Conservation (phyloP, 208 protist genomes). For the Acanthamoeba castellanii region DNA sequence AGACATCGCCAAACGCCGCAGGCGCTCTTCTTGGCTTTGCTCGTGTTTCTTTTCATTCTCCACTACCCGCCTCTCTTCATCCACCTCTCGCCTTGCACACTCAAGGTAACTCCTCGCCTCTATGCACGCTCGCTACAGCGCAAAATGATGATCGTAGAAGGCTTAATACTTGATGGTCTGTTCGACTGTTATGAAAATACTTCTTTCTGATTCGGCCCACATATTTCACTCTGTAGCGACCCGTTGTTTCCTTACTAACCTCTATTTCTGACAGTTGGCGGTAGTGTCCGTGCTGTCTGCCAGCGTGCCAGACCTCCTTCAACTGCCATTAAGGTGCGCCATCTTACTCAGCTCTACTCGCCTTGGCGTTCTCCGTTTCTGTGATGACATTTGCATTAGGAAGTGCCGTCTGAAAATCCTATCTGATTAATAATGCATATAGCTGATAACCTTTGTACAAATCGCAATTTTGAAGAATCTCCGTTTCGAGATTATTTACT, state of each 20-base stretch:
- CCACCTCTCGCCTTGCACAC: too few relatives aligned
- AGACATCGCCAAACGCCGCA: not conserved
- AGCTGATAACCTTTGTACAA: not conserved
- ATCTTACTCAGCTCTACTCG: not conserved
- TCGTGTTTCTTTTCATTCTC: too few relatives aligned
- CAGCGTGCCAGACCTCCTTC: too few relatives aligned
- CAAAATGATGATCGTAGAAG: conserved; percentile 14
- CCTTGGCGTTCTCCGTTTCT: not conserved
- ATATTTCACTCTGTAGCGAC: not conserved
- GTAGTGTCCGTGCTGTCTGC: too few relatives aligned
- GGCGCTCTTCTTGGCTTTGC: not conserved
- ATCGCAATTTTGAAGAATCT: not conserved
- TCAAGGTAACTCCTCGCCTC: not conserved
- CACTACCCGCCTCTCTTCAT: too few relatives aligned
- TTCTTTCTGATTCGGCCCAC: not conserved
- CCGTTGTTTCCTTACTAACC: not conserved
- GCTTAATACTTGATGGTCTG: conserved; percentile 61
- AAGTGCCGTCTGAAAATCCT: conserved; percentile 71
- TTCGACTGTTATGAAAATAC: conserved; percentile 44
- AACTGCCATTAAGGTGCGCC: not conserved
- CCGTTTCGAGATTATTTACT: too few relatives aligned
- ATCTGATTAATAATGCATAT: conserved; percentile 62
- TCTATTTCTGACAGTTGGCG: too few relatives aligned
- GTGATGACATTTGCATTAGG: conserved; percentile 67
- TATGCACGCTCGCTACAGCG: not conserved